Conservation (phyloP, 2,329 filamentous ascomycete species). For the Sporothrix globosa region DNA sequence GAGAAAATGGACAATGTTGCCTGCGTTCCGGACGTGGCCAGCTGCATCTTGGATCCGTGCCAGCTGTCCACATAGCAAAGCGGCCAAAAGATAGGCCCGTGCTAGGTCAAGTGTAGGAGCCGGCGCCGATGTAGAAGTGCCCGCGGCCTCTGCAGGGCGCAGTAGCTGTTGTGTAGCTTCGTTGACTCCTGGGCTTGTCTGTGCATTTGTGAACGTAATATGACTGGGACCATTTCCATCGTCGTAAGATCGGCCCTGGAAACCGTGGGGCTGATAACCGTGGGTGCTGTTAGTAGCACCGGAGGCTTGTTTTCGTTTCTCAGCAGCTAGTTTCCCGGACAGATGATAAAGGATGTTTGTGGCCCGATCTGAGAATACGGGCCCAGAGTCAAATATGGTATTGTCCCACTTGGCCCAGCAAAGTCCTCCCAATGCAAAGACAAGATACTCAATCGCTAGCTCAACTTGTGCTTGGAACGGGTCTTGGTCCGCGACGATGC, state of each 20-base stretch:
- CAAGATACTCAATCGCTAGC: conserved; percentile 31
- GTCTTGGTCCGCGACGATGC: neutral
- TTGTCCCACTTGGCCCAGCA: conserved; percentile 32
- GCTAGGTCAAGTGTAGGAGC: conserved; percentile 32
- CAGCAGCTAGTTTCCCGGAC: neutral
- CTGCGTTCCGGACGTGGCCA: conserved; percentile 30
- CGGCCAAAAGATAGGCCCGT: conserved; percentile 34
- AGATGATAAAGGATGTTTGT: conserved; percentile 28
- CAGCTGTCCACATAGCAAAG: conserved; percentile 35
- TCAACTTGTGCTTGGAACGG: neutral
- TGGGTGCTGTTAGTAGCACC: neutral
- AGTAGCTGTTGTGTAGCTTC: neutral
- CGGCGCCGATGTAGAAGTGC: neutral
- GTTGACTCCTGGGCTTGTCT: neutral
- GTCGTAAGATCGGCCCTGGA: neutral
- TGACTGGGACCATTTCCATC: neutral
- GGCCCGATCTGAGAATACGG: conserved; percentile 30
- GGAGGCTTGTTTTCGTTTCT: neutral
- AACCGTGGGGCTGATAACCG: neutral
- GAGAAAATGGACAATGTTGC: conserved; percentile 21
- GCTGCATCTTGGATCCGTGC: conserved; percentile 31
- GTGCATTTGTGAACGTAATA: neutral
- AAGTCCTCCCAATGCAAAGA: conserved; percentile 35
- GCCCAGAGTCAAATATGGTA: conserved; percentile 24
- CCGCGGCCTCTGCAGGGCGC: neutral